These are phyloP conservation scores for Anthoceros angustus DNA, from an alignment of 225 moss, liverwort and hornwort genomes.

Conservation along the genomic window DNA sequence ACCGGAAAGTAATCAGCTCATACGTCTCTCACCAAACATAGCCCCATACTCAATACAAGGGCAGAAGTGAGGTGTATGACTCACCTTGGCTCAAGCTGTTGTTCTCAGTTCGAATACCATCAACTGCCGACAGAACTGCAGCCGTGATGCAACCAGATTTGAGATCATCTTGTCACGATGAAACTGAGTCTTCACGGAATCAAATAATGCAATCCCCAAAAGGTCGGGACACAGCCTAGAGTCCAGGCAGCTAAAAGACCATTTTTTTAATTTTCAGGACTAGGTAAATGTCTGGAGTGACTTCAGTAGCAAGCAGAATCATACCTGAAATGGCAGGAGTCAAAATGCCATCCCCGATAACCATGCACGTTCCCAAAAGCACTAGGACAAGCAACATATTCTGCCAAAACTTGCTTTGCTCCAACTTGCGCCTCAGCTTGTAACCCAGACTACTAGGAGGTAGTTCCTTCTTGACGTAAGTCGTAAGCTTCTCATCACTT, in stretches of 20 bases:
- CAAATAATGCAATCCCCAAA: not conserved
- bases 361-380: constrained; percentile 75
- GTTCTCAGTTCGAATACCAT: constrained; percentile 72
- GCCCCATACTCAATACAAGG: not conserved
- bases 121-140: constrained; percentile 85
- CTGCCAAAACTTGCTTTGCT: constrained; percentile 53
- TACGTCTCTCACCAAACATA: too few relatives aligned
- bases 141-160: not conserved
- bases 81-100: constrained; percentile 45
- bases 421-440: constrained; percentile 38
- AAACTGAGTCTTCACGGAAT: not conserved
- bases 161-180: not conserved
- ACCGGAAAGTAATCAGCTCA: not conserved
- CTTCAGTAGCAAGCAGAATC: constrained; percentile 9
- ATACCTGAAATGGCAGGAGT: constrained; percentile 96
- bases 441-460: constrained; percentile 22
- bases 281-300: not conserved
- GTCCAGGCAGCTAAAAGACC: not conserved
- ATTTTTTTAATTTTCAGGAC: constrained; percentile 13
- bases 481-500: constrained; percentile 61
- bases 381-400: constrained; percentile 46
- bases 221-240: not conserved
- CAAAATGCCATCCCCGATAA: constrained; percentile 84
- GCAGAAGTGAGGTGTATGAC: constrained; percentile 3
- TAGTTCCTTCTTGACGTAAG: constrained; percentile 31